Base-by-base conservation (phyloP, 495 filamentous ascomycete genomes). In the Aspergillus conjunctus region DNA sequence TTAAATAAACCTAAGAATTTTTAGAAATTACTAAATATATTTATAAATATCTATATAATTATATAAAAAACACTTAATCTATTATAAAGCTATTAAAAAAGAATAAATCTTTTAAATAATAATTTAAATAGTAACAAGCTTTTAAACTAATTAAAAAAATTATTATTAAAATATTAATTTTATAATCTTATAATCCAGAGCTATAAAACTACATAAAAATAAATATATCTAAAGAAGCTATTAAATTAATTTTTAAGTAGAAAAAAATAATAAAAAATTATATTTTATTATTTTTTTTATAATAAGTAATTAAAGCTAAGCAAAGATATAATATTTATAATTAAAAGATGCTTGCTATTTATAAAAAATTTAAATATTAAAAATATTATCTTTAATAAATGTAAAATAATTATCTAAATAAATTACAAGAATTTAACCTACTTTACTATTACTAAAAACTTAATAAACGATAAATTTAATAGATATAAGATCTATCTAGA, bases 391-490 rank as follows among this genome's bases (percentile, higher is more conserved):
- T 33, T 62, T 52, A 55, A 31, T 17, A 45, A 60, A 10, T 56
- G 44, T 44, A 31, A 56, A 56, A 43, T 44, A 31, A 59, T 33
- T 45, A 37, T 54, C 17, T 50, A 51, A 22, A 61, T 51, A 11
- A 44, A 56, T 58, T 63, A 57, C 45, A 46, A 45, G 9, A 65
- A 56, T 31, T 26, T 62, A 17, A 41, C 57, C 39, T 57, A 39
- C 44, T 60, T 43, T 26, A 60, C 37, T 46, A 33, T 46, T 32
- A 30, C 33, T 14, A 46, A 46, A 21, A 46, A 18, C 17, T 46
- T 33, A 52, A 51, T 4, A 32, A 51, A 51, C 31, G 31, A 51
- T 51, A 51, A 32, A 51, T 51, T 32, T 34, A 52, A 52, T 32
- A 51, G 26, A 20, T 10, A 7, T 10, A 46, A 46, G 8, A 46